Percentiles rank a stretch among this genome's conserved stretches.
phyloP scores from a whole-genome alignment of 2,329 filamentous ascomycete genomes.

The Calonectria hongkongensis region DNA sequence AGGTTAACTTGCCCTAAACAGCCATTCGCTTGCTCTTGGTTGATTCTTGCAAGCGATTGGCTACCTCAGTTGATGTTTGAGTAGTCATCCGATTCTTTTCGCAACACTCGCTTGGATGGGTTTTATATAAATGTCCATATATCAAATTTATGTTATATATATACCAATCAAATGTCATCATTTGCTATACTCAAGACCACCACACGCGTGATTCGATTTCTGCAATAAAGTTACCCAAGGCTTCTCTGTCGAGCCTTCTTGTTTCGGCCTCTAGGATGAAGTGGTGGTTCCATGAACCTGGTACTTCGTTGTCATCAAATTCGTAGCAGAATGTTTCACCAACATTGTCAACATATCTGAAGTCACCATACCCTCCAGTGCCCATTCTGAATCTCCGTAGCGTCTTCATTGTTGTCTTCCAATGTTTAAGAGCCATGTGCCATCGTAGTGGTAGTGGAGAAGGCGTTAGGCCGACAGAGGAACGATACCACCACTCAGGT shows the following conservation, averaged over 20 bases:
- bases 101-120: too few relatives aligned
- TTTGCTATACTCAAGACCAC: too few relatives aligned
- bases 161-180: too few relatives aligned
- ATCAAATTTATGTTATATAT: too few relatives aligned
- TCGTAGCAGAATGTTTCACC: conserved; percentile 16
- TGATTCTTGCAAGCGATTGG: neutral
- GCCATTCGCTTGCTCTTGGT: neutral
- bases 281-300: neutral
- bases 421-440: neutral
- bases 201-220: neutral
- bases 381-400: neutral
- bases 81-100: too few relatives aligned
- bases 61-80: too few relatives aligned
- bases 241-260: neutral
- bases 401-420: conserved; percentile 2
- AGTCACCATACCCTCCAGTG: neutral
- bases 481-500: neutral
- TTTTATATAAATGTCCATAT: too few relatives aligned
- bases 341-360: conserved; percentile 17
- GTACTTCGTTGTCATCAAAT: neutral
- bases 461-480: neutral
- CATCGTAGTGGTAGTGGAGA: conserved; percentile 7
- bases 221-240: neutral
- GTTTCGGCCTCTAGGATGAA: conserved; percentile 15
- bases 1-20: conserved; percentile 41